Conservation (phyloP, 768 basidiomycete genomes). For the Russula sp. region DNA sequence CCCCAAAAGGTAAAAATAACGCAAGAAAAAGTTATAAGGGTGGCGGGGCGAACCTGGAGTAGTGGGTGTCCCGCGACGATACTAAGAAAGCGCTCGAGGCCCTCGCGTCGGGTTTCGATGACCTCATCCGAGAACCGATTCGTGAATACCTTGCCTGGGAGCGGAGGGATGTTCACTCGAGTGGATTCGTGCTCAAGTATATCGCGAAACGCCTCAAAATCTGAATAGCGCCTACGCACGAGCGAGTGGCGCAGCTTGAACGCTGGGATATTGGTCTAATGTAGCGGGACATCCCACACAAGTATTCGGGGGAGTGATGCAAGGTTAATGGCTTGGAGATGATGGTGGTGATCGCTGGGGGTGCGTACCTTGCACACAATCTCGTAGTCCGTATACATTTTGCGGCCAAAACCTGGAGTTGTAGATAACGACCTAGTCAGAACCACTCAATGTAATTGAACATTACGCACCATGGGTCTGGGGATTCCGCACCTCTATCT, state of each 20-base stretch:
- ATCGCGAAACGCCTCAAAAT: conserved; percentile 89
- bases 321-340: neutral
- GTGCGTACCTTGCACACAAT: conserved; percentile 86
- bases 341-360: neutral
- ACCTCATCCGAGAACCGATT: conserved; percentile 98
- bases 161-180: conserved; percentile 93
- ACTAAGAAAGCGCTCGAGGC: conserved; percentile 90
- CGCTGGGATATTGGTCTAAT: conserved; percentile 95
- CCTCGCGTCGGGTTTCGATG: conserved; percentile 88
- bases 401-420: conserved; percentile 92
- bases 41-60: conserved; percentile 64
- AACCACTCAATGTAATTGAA: neutral
- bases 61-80: conserved; percentile 97
- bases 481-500: conserved; percentile 96
- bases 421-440: conserved; percentile 39
- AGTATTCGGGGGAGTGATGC: neutral
- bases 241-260: conserved; percentile 83
- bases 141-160: conserved; percentile 98
- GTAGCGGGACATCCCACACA: neutral
- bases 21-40: neutral
- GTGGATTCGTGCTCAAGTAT: conserved; percentile 97
- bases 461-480: conserved; percentile 82
- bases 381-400: conserved; percentile 99
- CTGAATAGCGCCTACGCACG: conserved; percentile 62
- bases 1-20: neutral